Evolutionary conservation across 2,329 filamentous ascomycete genomes (phyloP).

Genomic region (Beauveria caledonica): DNA sequence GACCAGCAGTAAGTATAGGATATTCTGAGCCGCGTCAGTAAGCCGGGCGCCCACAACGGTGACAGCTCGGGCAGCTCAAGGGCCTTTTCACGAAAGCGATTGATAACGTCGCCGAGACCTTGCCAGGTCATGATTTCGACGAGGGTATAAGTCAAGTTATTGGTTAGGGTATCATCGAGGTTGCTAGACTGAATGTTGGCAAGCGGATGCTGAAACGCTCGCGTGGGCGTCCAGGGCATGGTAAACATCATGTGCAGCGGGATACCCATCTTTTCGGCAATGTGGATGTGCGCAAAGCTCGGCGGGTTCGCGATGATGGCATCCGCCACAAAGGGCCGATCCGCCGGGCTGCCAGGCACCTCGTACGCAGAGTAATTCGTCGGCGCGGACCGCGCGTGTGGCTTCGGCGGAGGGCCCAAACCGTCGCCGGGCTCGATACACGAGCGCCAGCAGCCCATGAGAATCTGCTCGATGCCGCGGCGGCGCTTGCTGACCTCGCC

Average conservation of each 20-base stretch:
- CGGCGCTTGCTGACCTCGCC: conserved; percentile 71
- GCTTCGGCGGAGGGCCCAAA: conserved; percentile 37
- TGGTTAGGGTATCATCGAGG: conserved; percentile 67
- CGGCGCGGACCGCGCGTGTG: conserved; percentile 38
- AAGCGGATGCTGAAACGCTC: conserved; percentile 77
- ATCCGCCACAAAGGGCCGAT: conserved; percentile 70
- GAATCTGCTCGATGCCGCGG: conserved; percentile 66
- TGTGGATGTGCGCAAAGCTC: conserved; percentile 67
- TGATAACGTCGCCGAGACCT: conserved; percentile 83
- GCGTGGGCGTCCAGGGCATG: conserved; percentile 86
- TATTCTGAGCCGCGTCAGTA: conserved; percentile 66
- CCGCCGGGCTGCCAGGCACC: conserved; percentile 32
- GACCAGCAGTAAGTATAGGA: conserved; percentile 94
- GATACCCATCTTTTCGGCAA: conserved; percentile 66
- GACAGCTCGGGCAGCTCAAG: conserved; percentile 72
- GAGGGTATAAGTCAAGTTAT: conserved; percentile 74
- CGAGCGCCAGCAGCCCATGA: conserved; percentile 80
- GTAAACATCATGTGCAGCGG: conserved; percentile 86
- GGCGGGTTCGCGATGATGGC: conserved; percentile 73
- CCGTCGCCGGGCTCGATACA: conserved; percentile 76
- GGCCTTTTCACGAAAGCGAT: conserved; percentile 68
- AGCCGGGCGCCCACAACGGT: conserved; percentile 72
- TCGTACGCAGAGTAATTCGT: conserved; percentile 27
- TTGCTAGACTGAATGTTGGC: conserved; percentile 73
- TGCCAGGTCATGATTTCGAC: conserved; percentile 94